Evolutionary conservation across 2,329 filamentous ascomycete species (phyloP), one percentile per base, ranked within the genome.

Genomic region (Sclerotinia glacialis): DNA sequence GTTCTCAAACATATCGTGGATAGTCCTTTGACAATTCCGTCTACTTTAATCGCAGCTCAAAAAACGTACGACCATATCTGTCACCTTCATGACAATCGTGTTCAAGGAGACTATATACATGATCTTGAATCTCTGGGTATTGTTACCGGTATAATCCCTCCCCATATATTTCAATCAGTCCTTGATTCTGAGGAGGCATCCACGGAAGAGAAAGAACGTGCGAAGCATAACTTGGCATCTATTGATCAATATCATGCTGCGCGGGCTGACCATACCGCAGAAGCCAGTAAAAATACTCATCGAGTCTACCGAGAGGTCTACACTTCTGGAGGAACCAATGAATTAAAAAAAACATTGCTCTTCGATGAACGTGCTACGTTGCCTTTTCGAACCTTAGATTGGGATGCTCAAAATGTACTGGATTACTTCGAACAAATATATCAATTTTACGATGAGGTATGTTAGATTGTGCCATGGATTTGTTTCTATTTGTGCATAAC

Each of bases 281-380:
- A 50, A 47, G 44, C 28, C 26, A 61, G 12, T 81, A 76, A 12
- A 40, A 40, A 12, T 5, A 16, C 37, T 40, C 37, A 14, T 40
- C 1, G 5, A 1, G 37, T 40, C 37, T 16, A 40, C 5, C 37
- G 37, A 40, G 6, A 16, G 14, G 4, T 40, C 37, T 40, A 40
- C 5, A 40, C 3, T 16, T 40, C 37, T 40, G 12, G 1, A 40
- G 5, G 37, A 40, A 40, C 37, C 37, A 16, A 40, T 40, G 37
- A 40, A 40, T 5, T 40, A 5, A 12, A 5, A 16, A 40, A 16
- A 6, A 16, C 0, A 5, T 14, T 14, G 5, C 0, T 40, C 37
- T 40, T 16, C 16, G 37, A 40, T 1, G 37, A 40, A 16, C 12
- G 12, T 16, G 14, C 14, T 16, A 5, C 0, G 5, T 16, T 40